Percentiles rank a stretch among this genome's conserved stretches.
Conservation (phyloP, 441 rosid genomes). For the Kokia cookei region DNA sequence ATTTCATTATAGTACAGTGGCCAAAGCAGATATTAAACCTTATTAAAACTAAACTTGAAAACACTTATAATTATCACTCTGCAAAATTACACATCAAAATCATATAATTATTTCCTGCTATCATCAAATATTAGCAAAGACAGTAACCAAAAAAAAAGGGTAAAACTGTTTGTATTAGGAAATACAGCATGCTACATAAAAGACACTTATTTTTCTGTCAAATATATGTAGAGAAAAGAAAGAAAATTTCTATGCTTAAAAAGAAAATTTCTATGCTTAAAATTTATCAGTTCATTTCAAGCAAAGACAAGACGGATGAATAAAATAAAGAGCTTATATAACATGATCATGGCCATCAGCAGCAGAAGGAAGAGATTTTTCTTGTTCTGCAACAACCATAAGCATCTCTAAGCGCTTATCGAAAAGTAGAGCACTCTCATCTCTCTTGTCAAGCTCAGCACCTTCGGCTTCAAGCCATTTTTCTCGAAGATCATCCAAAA, state of each 20-base stretch:
- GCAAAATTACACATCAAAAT: background rate
- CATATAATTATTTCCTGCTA: background rate
- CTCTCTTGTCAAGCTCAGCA: conserved; percentile 94
- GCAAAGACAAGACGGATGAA: background rate
- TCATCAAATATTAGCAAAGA: no score
- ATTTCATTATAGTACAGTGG: no score
- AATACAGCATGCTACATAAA: background rate
- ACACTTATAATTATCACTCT: background rate
- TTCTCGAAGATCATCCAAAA: conserved; percentile 90
- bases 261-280: background rate
- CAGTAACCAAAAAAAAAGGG: background rate
- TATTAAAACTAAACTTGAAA: no score
- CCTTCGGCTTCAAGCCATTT: conserved; percentile 99
- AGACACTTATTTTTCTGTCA: background rate
- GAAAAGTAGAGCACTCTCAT: conserved; percentile 80
- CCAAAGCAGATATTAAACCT: no score
- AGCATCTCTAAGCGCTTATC: conserved; percentile 93
- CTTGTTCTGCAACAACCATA: conserved; percentile 68
- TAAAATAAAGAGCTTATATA: conserved; percentile 11
- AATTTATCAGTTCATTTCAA: background rate
- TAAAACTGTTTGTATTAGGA: background rate
- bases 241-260: background rate
- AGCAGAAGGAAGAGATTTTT: conserved; percentile 32
- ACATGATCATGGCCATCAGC: conserved; percentile 19
- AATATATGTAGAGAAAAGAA: background rate